Base-by-base conservation (phyloP, 345 rosid species). In the Passiflora organensis region DNA sequence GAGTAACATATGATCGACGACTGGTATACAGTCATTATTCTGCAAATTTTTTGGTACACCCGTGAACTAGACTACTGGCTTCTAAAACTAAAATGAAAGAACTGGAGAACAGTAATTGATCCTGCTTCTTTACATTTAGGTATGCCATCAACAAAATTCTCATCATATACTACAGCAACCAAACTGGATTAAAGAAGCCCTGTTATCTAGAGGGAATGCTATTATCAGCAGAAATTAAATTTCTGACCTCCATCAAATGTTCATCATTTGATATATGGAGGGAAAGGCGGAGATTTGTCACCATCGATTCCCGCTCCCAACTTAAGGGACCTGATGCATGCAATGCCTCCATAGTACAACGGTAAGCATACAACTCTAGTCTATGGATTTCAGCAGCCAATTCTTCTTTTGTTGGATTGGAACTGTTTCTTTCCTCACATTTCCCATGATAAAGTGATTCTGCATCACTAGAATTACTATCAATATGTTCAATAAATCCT, bases 321-420 rank as follows among this genome's bases (percentile, higher is more conserved):
- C 53, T 63, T 39, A 55, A 48, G 39, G 67, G 67, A 36, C 67
- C 60, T 13, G 48, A 63, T 8, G 60, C 67, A 41, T 63, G 45
- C 16, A 54, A 32, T 47, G 67, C 60, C 16, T 2, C 39, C 55
- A 63, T 51, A 2, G 79, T 80, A 55, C 51, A 61, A 16, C 77
- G 75, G 60, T 79, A 85, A 21, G 87, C 83, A 55, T 70, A 82
- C 59, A 82, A 72, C 64, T 85, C 96, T 45, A 78, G 59, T 59
- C 75, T 80, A 76, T 82, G 87, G 36, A 77, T 70, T 48, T 76
- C 83, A 44, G 61, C 77, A 11, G 58, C 58, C 38, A 65, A 52
- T 48, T 50, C 58, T 39, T 65, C 57, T 70, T 83, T 58, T 51
- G 58, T 36, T 15, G 74, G 64, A 68, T 55, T 63, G 56, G 48